Base-by-base conservation (phyloP, 2,329 filamentous ascomycete species). In the Pseudogymnoascus sp. region DNA sequence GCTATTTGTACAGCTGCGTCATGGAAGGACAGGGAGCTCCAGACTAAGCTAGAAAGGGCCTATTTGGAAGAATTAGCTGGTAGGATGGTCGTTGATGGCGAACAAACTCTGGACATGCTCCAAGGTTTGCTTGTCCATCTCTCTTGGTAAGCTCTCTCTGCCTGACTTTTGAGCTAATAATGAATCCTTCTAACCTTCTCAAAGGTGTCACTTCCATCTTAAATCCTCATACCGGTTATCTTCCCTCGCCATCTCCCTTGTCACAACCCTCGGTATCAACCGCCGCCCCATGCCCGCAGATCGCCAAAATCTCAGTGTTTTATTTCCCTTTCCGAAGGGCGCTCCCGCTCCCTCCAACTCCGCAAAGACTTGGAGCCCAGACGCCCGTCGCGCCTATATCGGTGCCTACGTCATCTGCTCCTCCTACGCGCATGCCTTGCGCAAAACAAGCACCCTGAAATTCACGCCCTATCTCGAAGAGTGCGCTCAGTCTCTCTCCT, bases 171-270 rank as follows among this genome's bases (percentile, higher is more conserved):
- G 25, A 23, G n/a, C 37, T 37, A 36, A 34, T 25, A n/a, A 38
- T 50, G 25, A 14, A 25, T 25, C 40, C 6, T 34, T 5, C 36
- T 62, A 8, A 62, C 25, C 40, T 36, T 62, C n/a, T 28, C 18
- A 62, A 18, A 64, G 62, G 62, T 64, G 59, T 34, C 62, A 64
- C 23, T 14, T 64, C 18, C 59, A 64, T 64, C 34, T 64, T 23
- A 64, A 64, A 46, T 62, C 62, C n/a, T 31, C 59, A n/a, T 61
- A 46, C 23, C 36, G 62, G 38, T 16, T 64, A 14, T 46, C 36
- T 31, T 38, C 62, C 3, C 46, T 64, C 16, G 62, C 62, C 11
- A 42, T 64, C 16, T 31, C 62, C 25, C 60, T 44, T 14, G 62
- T 64, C 37, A 37, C 61, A 42, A 50, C 34, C 12, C 37, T 64